phyloP scores from a whole-genome alignment of 345 rosid genomes.

The Citrus australasica region DNA sequence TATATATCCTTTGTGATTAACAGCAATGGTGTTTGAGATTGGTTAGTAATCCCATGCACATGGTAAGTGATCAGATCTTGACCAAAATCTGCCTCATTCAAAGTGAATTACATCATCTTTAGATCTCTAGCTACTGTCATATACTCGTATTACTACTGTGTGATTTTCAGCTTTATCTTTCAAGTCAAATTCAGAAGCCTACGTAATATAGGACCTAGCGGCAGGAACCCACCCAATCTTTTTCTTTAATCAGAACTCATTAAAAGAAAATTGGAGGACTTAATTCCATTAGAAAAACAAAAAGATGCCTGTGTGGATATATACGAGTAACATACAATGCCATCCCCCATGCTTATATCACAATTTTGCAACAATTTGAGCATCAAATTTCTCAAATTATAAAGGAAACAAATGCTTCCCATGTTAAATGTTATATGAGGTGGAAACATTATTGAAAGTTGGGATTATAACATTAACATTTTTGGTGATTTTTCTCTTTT shows the following conservation, averaged over 20 bases:
- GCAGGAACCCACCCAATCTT: neutral
- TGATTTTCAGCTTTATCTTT: neutral
- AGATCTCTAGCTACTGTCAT: neutral
- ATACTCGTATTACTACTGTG: neutral
- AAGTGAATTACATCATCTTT: neutral
- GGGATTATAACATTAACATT: neutral
- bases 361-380: neutral
- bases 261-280: neutral
- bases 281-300: neutral
- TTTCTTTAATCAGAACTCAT: neutral
- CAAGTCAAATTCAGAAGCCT: neutral
- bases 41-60: neutral
- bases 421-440: constrained; percentile 3
- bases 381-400: neutral
- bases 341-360: neutral
- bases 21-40: neutral
- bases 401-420: constrained; percentile 1
- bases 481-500: neutral
- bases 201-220: neutral
- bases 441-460: constrained; percentile 6
- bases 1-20: too few relatives aligned
- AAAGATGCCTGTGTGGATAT: neutral
- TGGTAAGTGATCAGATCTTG: neutral
- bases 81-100: neutral
- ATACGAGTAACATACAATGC: neutral